These are phyloP conservation scores for Tricholomella constricta DNA, from an alignment of 768 basidiomycete genomes.

Conservation along the genomic window DNA sequence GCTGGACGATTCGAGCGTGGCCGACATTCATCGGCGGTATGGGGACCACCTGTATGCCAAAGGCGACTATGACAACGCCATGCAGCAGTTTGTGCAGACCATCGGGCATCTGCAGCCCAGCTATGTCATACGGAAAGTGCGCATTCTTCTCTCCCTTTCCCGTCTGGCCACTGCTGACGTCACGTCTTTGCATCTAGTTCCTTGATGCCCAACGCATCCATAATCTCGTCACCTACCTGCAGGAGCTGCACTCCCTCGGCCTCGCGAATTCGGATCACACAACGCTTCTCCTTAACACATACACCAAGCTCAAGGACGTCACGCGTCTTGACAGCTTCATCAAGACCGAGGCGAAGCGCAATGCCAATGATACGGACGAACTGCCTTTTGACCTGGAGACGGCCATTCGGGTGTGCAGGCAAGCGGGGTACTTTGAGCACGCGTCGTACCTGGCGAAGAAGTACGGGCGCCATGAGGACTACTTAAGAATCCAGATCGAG, in stretches of 20 bases:
- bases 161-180: not conserved
- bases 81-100: conserved; percentile 90
- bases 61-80: conserved; percentile 90
- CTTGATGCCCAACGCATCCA: conserved; percentile 96
- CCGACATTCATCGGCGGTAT: conserved; percentile 88
- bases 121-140: conserved; percentile 95
- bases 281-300: conserved; percentile 93
- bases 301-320: conserved; percentile 95
- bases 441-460: conserved; percentile 92
- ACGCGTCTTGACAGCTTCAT: conserved; percentile 88
- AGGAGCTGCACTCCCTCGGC: conserved; percentile 88
- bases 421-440: conserved; percentile 95
- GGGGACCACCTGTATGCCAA: conserved; percentile 91
- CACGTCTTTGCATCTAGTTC: no score
- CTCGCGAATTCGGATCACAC: conserved; percentile 97
- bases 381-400: conserved; percentile 97
- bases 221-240: conserved; percentile 92
- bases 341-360: conserved; percentile 74
- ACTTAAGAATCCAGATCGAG: conserved; percentile 91
- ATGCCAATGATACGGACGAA: conserved; percentile 55
- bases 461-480: conserved; percentile 91
- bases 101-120: conserved; percentile 89
- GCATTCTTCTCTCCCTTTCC: conserved; percentile 1
- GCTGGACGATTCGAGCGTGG: conserved; percentile 71
- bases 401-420: conserved; percentile 93